These are phyloP conservation scores for Euryodendron excelsum DNA, from an alignment of 148 eudicot species.

Conservation along the genomic window DNA sequence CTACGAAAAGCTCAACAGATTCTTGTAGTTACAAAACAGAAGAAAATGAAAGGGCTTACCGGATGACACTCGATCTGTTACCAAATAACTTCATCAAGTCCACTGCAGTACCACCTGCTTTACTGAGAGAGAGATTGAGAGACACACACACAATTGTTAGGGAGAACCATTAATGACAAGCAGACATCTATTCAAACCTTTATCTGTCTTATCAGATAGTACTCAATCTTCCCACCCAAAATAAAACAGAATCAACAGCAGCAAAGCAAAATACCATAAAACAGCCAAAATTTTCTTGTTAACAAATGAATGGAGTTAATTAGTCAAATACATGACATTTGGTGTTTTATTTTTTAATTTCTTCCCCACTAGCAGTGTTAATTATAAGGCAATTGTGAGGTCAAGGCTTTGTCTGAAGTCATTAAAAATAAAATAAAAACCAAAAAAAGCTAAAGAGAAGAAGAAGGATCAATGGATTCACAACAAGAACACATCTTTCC, in stretches of 20 bases:
- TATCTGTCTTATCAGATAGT: slow-evolving; percentile 1
- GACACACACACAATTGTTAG: neutral
- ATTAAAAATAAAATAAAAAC: too few relatives aligned
- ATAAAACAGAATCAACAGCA: neutral
- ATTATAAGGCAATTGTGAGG: too few relatives aligned
- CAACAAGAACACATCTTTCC: too few relatives aligned
- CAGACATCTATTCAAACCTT: neutral
- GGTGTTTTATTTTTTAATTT: too few relatives aligned
- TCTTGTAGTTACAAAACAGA: neutral
- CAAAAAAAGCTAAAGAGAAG: too few relatives aligned
- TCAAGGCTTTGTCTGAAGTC: too few relatives aligned
- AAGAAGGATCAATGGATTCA: too few relatives aligned
- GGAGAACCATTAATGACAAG: neutral
- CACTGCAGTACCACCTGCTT: slow-evolving; percentile 67
- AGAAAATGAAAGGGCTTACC: slow-evolving; percentile 40
- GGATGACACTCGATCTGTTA: slow-evolving; percentile 74
- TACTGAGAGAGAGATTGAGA: slow-evolving; percentile 44
- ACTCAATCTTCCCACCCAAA: neutral
- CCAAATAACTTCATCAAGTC: slow-evolving; percentile 91
- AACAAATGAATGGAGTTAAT: too few relatives aligned
- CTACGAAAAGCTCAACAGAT: neutral
- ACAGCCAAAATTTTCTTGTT: too few relatives aligned
- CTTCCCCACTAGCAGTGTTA: too few relatives aligned
- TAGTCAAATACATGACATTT: too few relatives aligned
- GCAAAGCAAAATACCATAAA: neutral